phyloP scores from a whole-genome alignment of 441 rosid species.

The Adansonia gregorii region DNA sequence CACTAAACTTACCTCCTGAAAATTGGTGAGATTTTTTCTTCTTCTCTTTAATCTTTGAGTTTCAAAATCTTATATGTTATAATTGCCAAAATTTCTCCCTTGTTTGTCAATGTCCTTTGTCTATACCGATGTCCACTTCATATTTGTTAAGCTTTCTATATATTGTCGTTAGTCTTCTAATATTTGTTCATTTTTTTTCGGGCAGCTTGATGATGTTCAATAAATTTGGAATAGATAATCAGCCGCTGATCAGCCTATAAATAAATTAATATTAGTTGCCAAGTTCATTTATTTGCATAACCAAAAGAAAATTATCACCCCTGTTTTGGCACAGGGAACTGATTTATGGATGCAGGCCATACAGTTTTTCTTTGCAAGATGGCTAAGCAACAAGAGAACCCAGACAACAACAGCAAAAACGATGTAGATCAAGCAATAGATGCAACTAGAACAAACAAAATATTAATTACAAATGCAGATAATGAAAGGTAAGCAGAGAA shows the following conservation, averaged over 20 bases:
- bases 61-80: no score
- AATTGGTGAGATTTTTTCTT: no score
- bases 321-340: not conserved
- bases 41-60: no score
- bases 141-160: not conserved
- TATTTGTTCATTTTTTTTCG: not conserved
- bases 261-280: not conserved
- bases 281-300: not conserved
- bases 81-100: no score
- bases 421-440: not conserved
- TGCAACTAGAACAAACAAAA: not conserved
- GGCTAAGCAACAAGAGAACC: constrained; percentile 10
- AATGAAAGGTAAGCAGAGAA: not conserved
- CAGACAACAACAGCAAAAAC: not conserved
- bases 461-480: not conserved
- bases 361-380: constrained; percentile 2
- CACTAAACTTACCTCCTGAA: no score
- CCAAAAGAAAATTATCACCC: not conserved
- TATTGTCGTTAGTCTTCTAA: not conserved
- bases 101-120: no score
- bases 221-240: not conserved
- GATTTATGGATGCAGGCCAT: constrained; percentile 17
- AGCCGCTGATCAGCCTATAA: not conserved
- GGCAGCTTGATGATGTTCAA: not conserved
- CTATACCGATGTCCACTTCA: not conserved